Percentiles rank a stretch among this genome's conserved stretches.
Evolutionary conservation across 176 grass and related monocot species (phyloP).

Genomic region (Raddia distichophylla): DNA sequence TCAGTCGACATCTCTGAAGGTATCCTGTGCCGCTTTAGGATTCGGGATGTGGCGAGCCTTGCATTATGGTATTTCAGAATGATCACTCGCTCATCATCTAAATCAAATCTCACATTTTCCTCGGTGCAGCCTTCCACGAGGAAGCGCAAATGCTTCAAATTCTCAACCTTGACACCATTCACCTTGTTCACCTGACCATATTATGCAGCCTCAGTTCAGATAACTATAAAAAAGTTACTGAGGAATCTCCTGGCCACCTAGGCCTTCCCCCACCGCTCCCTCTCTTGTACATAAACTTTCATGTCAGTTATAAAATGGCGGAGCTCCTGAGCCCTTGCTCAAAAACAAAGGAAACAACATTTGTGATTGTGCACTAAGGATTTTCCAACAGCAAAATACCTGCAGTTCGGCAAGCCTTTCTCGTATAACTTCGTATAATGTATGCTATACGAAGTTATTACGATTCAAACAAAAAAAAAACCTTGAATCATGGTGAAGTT

Average conservation of each 20-base stretch:
- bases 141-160: constrained; percentile 80
- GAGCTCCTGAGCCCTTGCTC: too few relatives aligned
- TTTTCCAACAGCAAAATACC: constrained; percentile 46
- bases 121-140: constrained; percentile 69
- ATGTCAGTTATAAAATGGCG: too few relatives aligned
- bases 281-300: too few relatives aligned
- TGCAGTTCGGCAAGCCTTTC: constrained; percentile 84
- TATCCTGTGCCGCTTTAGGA: constrained; percentile 88
- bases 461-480: not conserved
- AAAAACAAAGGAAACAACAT: not conserved
- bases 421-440: too few relatives aligned
- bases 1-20: constrained; percentile 74
- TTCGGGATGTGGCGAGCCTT: constrained; percentile 69
- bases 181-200: constrained; percentile 77
- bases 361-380: not conserved
- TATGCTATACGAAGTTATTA: too few relatives aligned
- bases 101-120: constrained; percentile 89
- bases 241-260: too few relatives aligned
- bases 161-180: constrained; percentile 80
- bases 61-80: constrained; percentile 77
- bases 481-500: not conserved
- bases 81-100: constrained; percentile 89
- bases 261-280: too few relatives aligned
- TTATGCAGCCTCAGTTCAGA: constrained; percentile 37
- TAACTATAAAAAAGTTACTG: not conserved